Evolutionary conservation across 371 early-diverging fungal species (phyloP), one percentile per base, ranked within the genome.

Genomic region (Mortierella sp.): DNA sequence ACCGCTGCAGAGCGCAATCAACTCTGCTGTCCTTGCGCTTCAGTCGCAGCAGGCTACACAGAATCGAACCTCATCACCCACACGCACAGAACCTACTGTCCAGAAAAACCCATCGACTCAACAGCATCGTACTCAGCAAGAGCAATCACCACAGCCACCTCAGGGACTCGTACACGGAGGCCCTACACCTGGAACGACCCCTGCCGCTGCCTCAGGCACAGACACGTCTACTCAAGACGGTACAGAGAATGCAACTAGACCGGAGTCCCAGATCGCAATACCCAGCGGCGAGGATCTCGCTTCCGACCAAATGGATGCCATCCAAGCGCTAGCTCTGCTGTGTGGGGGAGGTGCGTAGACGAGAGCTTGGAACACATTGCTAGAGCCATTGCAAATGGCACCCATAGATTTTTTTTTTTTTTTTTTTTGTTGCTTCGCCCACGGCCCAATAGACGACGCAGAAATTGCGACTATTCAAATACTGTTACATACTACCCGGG

Each of bases 241-340:
- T 0, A 30, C 27, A 13, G 39, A 3, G 8, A 56, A 24, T 34
- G 50, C 14, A n/a, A 31, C 61, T 27, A 30, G 61, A 43, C 45
- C 53, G 26, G 71, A 70, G 55, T 54, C 70, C n/a, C 71, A 66
- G 63, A 70, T 76, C 30, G 60, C 58, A 62, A 70, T 76, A 66
- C 78, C 78, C 59, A 76, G 61, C 26, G 67, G 78, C 50, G 78
- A 76, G 49, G 62, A 65, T 45, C 71, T 76, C 12, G 78, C 78
- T 18, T 64, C 71, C 14, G 78, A 76, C 31, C 78, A 76, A 41
- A 76, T 76, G 71, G 78, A 69, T 50, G 78, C 78, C 18, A 69
- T 76, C 21, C 71, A 70, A 34, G 78, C 78, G 5, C 49, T 76
- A 21, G 78, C 78, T 3, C 42, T 76, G 30, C 39, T 76, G 28